phyloP scores from a whole-genome alignment of 176 grass and related monocot species.

The Cymbopogon citratus region DNA sequence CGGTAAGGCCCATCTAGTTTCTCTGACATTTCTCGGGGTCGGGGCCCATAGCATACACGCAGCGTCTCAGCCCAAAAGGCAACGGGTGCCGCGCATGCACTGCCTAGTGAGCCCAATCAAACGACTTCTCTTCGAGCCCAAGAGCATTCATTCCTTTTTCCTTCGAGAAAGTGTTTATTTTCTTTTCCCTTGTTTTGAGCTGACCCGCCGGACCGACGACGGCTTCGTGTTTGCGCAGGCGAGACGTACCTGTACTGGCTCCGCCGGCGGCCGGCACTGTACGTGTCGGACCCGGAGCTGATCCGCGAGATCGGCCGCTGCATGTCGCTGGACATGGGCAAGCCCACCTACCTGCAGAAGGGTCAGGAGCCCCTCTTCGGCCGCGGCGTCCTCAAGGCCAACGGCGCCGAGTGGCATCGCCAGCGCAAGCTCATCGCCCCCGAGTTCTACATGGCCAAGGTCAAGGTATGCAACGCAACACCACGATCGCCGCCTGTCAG shows the following conservation, averaged over 20 bases:
- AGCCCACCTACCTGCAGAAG: constrained; percentile 80
- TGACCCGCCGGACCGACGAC: not conserved
- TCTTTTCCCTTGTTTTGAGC: not conserved
- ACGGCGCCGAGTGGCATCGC: constrained; percentile 56
- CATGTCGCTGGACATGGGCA: constrained; percentile 79
- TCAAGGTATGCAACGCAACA: constrained; percentile 19
- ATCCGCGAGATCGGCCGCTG: constrained; percentile 75
- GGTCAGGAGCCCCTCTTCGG: constrained; percentile 82
- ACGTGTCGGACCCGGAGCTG: constrained; percentile 71
- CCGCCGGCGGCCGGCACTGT: constrained; percentile 59
- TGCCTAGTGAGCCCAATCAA: not conserved
- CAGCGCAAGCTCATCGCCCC: constrained; percentile 83
- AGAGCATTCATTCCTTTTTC: not conserved
- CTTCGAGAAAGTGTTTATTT: too few relatives aligned
- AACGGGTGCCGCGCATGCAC: not conserved
- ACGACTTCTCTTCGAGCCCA: not conserved
- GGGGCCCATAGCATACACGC: too few relatives aligned
- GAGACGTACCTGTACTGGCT: constrained; percentile 72
- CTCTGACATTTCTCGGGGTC: too few relatives aligned
- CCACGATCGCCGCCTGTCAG: not conserved
- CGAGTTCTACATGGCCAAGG: constrained; percentile 72
- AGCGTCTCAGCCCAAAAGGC: too few relatives aligned
- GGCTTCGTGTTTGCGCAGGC: constrained; percentile 24
- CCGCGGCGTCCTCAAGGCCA: constrained; percentile 70
- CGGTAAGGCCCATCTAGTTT: too few relatives aligned